Evolutionary conservation across 2,329 filamentous ascomycete genomes (phyloP).

Genomic region (Botryotinia convoluta): DNA sequence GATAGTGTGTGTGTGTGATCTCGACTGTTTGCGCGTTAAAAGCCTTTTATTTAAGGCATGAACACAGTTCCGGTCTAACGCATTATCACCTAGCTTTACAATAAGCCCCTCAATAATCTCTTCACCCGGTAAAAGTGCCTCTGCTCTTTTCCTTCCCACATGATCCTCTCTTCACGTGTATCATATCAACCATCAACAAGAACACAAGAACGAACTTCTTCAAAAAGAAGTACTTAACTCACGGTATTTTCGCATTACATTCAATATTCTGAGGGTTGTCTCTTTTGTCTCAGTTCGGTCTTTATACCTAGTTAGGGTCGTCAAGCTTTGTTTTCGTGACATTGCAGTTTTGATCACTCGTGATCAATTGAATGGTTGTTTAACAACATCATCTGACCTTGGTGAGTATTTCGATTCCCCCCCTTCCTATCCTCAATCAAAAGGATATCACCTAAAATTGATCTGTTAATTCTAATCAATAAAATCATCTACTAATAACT

Average conservation of each 20-base stretch:
- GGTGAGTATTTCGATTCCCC: background rate
- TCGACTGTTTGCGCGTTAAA: background rate
- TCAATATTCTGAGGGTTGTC: background rate
- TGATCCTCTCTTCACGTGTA: constrained; percentile 10
- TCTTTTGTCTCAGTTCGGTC: constrained; percentile 1
- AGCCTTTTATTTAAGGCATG: background rate
- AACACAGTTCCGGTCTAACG: background rate
- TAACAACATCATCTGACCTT: constrained; percentile 7
- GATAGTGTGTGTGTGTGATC: background rate
- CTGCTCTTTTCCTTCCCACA: constrained; percentile 9
- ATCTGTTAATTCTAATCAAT: background rate
- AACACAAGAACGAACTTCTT: constrained; percentile 2
- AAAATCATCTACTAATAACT: constrained; percentile 6
- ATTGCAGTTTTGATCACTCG: constrained; percentile 8
- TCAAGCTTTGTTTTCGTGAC: constrained; percentile 7
- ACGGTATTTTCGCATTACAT: background rate
- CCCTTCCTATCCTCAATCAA: background rate
- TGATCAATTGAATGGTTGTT: constrained; percentile 7
- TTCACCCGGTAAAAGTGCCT: background rate
- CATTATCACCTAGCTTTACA: background rate
- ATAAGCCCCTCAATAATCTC: constrained; percentile 5
- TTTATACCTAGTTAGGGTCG: background rate
- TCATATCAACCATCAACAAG: background rate
- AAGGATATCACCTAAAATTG: background rate
- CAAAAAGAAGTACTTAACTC: background rate